A percentile compares a stretch with the other conserved stretches of the same genome.
phyloP scores from a whole-genome alignment of 163 green algal species.

The Volvox carteri region DNA sequence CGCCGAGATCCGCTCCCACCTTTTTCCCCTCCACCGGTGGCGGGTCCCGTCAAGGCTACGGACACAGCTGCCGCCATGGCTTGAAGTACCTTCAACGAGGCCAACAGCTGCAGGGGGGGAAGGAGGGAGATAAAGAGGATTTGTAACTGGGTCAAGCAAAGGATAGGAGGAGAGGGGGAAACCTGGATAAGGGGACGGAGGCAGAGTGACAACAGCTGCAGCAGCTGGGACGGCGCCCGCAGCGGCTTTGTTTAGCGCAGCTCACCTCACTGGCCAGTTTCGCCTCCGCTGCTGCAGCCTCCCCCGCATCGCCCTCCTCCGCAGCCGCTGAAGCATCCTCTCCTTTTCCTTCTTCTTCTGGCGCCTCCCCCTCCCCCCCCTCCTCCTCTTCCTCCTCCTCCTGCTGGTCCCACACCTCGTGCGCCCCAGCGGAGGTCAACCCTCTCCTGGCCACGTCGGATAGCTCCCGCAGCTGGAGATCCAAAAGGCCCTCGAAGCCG shows the following conservation, averaged over 20 bases:
- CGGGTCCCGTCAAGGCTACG: slow-evolving; percentile 11
- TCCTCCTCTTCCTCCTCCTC: background rate
- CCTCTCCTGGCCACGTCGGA: slow-evolving; percentile 19
- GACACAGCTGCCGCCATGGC: slow-evolving; percentile 46
- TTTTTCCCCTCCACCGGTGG: background rate
- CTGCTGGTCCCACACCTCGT: background rate
- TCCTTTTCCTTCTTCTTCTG: background rate
- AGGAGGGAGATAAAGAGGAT: background rate
- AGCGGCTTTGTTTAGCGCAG: background rate
- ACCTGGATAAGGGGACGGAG: background rate
- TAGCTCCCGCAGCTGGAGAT: slow-evolving; percentile 37
- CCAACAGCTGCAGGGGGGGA: slow-evolving; percentile 16
- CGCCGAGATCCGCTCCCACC: background rate
- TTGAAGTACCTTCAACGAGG: slow-evolving; percentile 37
- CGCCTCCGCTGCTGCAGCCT: slow-evolving; percentile 25
- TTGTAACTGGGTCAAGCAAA: background rate
- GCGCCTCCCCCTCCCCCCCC: background rate
- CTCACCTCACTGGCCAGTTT: background rate
- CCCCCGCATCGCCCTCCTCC: background rate
- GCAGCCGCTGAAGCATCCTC: background rate
- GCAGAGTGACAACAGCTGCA: background rate
- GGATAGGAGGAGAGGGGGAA: background rate
- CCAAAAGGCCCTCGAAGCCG: slow-evolving; percentile 42
- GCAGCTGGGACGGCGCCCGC: background rate
- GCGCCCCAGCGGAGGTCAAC: no score